A percentile compares a stretch with the other conserved stretches of the same genome.
Evolutionary conservation across 352 stramenopile genomes (phyloP).

Genomic region (Globisporangium apiculatum): DNA sequence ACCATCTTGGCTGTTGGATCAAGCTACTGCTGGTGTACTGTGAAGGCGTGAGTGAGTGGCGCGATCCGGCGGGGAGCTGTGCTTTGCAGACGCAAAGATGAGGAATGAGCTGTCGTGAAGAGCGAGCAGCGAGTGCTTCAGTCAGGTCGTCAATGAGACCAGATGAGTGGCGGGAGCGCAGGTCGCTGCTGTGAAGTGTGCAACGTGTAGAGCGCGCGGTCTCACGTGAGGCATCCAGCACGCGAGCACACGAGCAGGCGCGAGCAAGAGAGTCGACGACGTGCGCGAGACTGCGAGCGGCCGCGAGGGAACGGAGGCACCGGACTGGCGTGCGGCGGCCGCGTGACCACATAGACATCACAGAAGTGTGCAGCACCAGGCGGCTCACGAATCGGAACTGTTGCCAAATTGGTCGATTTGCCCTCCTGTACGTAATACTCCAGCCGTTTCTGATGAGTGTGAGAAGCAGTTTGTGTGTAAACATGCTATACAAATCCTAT

Average conservation of each 20-base stretch:
- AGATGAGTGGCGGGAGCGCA: neutral
- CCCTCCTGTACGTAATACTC: neutral
- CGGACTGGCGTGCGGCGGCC: neutral
- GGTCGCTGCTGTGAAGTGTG: too few relatives aligned
- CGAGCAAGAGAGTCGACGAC: neutral
- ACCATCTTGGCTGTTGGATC: neutral
- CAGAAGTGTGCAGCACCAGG: neutral
- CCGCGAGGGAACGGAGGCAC: neutral
- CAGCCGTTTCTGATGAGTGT: too few relatives aligned
- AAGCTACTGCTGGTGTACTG: conserved; percentile 1
- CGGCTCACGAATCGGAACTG: too few relatives aligned
- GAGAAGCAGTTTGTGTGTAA: too few relatives aligned
- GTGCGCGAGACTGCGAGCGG: neutral
- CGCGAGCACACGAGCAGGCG: neutral
- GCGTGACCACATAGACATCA: neutral
- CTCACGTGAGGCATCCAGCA: neutral
- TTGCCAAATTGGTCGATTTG: neutral
- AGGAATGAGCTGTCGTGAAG: conserved; percentile 6
- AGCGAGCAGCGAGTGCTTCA: neutral
- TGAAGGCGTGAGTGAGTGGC: neutral
- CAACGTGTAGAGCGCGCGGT: too few relatives aligned
- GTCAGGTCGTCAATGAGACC: neutral
- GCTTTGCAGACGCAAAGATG: conserved; percentile 8
- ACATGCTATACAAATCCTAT: too few relatives aligned
- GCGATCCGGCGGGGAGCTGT: neutral